A percentile compares a stretch with the other conserved stretches of the same genome.
phyloP scores from a whole-genome alignment of 139 green algal genomes.

The Picochlorum sp. region DNA sequence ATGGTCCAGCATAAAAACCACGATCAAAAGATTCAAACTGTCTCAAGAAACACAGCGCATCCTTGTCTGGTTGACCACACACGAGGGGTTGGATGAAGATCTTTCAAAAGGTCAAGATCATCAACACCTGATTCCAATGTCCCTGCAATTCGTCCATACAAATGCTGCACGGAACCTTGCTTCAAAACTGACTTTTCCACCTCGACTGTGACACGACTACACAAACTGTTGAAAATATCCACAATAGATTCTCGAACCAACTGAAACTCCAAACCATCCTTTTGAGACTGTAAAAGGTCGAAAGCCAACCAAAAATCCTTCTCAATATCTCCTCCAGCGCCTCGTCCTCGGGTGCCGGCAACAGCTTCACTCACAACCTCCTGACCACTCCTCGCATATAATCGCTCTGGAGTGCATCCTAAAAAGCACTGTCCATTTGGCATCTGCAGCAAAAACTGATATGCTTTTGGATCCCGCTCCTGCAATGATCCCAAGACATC shows the following conservation, averaged over 20 bases:
- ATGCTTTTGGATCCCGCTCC: conserved; percentile 65
- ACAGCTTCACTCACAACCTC: conserved; percentile 82
- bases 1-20: conserved; percentile 90
- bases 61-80: conserved; percentile 59
- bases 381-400: conserved; percentile 68
- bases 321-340: conserved; percentile 50
- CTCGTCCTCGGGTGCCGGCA: conserved; percentile 74
- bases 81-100: conserved; percentile 84
- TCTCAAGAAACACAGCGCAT: conserved; percentile 33
- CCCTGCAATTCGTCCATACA: conserved; percentile 81
- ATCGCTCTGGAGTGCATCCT: conserved; percentile 81
- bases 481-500: conserved; percentile 62
- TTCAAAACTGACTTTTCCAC: conserved; percentile 84
- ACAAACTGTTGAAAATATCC: conserved; percentile 31
- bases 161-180: conserved; percentile 85
- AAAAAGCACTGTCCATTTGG: conserved; percentile 68
- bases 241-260: conserved; percentile 74
- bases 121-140: conserved; percentile 28
- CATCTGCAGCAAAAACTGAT: conserved; percentile 71
- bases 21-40: conserved; percentile 84
- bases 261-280: conserved; percentile 93
- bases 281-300: conserved; percentile 74
- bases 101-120: conserved; percentile 42
- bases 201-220: conserved; percentile 58
- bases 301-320: conserved; percentile 80